Conservation (phyloP, 768 basidiomycete species). For the Leccinum arenicola region DNA sequence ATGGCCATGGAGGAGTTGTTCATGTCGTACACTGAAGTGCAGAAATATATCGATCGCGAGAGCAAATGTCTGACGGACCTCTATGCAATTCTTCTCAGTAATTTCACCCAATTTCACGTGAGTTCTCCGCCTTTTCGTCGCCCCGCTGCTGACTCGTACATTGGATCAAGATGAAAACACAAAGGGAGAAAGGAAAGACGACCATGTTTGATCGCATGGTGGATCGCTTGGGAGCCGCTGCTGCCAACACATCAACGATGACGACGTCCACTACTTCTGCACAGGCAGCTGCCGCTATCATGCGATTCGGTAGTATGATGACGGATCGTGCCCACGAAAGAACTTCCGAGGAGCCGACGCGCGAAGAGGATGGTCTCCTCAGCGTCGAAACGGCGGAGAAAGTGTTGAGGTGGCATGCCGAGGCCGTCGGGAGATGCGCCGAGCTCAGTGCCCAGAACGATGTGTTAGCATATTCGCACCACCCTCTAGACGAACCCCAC, state of each 20-base stretch:
- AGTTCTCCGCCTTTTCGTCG: constrained; percentile 6
- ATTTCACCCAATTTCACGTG: constrained; percentile 90
- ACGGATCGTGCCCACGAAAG: constrained; percentile 49
- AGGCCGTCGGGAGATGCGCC: constrained; percentile 91
- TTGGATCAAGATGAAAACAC: constrained; percentile 49
- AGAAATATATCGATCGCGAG: constrained; percentile 89
- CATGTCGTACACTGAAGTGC: constrained; percentile 88
- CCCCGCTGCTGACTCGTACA: constrained; percentile 4
- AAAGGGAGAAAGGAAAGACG: constrained; percentile 58
- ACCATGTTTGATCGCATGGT: constrained; percentile 91
- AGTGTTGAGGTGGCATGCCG: constrained; percentile 97
- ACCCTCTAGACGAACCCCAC: background rate
- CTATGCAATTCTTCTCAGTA: constrained; percentile 66
- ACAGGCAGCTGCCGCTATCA: constrained; percentile 83
- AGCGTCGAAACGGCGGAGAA: constrained; percentile 76
- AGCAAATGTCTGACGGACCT: constrained; percentile 77
- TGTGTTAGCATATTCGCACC: constrained; percentile 54
- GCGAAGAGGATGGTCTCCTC: constrained; percentile 81
- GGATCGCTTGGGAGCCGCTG: constrained; percentile 74
- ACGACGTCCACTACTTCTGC: constrained; percentile 69
- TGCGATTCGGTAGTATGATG: constrained; percentile 85
- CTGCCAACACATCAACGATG: constrained; percentile 58
- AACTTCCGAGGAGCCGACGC: constrained; percentile 62
- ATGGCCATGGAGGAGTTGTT: constrained; percentile 95
- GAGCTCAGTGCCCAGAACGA: constrained; percentile 82